Base-by-base conservation (phyloP, 768 basidiomycete species). In the Suillus spraguei region DNA sequence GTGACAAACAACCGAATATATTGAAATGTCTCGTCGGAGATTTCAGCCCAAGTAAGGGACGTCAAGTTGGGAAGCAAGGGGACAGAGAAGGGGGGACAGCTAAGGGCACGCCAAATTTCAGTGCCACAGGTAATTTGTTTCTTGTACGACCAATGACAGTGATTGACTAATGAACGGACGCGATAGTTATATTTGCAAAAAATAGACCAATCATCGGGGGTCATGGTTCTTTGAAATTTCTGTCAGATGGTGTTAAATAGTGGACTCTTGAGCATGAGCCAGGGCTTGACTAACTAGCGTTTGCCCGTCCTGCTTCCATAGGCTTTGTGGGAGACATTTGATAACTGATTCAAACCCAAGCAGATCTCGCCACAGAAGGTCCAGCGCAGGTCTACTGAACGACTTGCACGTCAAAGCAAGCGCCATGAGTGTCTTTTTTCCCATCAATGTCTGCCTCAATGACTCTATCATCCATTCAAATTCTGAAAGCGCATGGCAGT, bases 111-210 rank as follows among this genome's bases (percentile, higher is more conserved):
- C 55, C 9, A 58, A 20, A 58, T 24, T 11, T 41, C 38, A 14
- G 22, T 55, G 9, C 5, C 2, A 28, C 49, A 17, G 28, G 32
- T 17, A 7, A 2, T 16, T 1, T 1, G 8, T 6, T 16, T 2
- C 14, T n/a, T n/a, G n/a, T n/a, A n/a, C n/a, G n/a, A n/a, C n/a
- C n/a, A n/a, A n/a, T n/a, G n/a, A n/a, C n/a, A n/a, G n/a, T 5
- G 49, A n/a, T 58, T n/a, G 10, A 14, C 22, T 13, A 16, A 35
- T 36, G 10, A 11, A 39, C 65, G 72, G 49, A 74, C 39, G 5
- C 55, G 55, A 11, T 56, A 17, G 36, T 24, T 24, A 13, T 56
- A 56, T 38, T 56, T 39, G 22, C 36, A 22, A 17, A 56, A 56
- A 24, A 39, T 39, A 5, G 22, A 24, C 38, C 38, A 58, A 5